These are phyloP conservation scores for Citeromyces hawaiiensis DNA, from an alignment of 1,139 yeast genomes.

Conservation along the genomic window DNA sequence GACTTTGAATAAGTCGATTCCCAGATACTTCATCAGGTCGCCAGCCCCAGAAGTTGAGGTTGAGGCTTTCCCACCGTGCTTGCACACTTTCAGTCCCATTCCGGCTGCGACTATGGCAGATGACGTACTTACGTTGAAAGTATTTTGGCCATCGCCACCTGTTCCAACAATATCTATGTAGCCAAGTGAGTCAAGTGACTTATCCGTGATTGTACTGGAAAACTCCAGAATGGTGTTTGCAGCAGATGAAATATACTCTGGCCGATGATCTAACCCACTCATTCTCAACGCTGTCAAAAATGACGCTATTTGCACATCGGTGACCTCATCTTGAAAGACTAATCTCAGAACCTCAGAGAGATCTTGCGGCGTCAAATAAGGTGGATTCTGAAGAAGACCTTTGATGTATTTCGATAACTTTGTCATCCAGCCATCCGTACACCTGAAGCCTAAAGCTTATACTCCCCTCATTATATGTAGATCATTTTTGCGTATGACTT, in stretches of 20 bases:
- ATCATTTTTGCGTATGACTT: not conserved
- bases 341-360: conserved; percentile 44
- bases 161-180: conserved; percentile 92
- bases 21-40: conserved; percentile 64
- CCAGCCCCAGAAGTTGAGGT: conserved; percentile 92
- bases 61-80: conserved; percentile 95
- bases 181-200: conserved; percentile 32
- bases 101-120: conserved; percentile 93
- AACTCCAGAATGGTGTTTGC: conserved; percentile 56
- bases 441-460: not conserved
- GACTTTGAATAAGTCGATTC: conserved; percentile 64
- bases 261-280: conserved; percentile 67
- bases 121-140: conserved; percentile 92
- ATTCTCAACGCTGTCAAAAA: conserved; percentile 67
- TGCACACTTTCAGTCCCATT: conserved; percentile 69
- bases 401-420: conserved; percentile 37
- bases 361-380: conserved; percentile 46
- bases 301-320: conserved; percentile 64
- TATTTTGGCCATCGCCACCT: conserved; percentile 96
- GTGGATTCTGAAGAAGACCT: conserved; percentile 44
- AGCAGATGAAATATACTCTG: conserved; percentile 78
- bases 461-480: not conserved
- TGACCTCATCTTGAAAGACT: conserved; percentile 44
- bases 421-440: not conserved
- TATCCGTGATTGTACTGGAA: conserved; percentile 33